These are phyloP conservation scores for Orbilia quercus DNA, from an alignment of 2,329 filamentous ascomycete species.

Conservation along the genomic window DNA sequence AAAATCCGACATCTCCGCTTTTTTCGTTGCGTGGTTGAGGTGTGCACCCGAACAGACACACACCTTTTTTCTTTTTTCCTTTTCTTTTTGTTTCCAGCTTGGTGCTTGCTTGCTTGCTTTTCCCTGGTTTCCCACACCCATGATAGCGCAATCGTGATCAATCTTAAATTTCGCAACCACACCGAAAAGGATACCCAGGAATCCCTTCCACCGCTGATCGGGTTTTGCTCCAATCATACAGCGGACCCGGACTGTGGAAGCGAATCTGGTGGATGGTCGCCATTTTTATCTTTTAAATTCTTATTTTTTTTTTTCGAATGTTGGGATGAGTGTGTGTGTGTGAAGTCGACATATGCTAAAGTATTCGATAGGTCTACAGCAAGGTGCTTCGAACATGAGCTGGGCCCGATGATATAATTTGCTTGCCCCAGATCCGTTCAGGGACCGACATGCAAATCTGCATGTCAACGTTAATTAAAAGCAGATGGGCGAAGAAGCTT, in stretches of 20 bases:
- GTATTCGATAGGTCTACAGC: background rate
- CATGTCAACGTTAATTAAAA: constrained; percentile 45
- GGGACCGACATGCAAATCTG: constrained; percentile 45
- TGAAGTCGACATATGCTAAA: too few species aligned
- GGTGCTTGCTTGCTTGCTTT: constrained; percentile 13
- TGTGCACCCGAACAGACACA: background rate
- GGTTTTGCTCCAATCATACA: constrained; percentile 17
- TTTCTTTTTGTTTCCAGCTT: too few species aligned
- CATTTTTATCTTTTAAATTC: too few species aligned
- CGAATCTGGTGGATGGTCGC: background rate
- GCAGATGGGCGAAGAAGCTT: constrained; percentile 22
- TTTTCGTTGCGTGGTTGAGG: constrained; percentile 13
- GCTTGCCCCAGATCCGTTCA: constrained; percentile 19
- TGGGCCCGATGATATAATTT: constrained; percentile 6
- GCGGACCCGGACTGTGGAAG: constrained; percentile 13
- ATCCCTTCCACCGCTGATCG: background rate
- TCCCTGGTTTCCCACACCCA: constrained; percentile 12
- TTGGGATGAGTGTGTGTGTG: too few species aligned
- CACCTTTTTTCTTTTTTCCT: constrained; percentile 3
- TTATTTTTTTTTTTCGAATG: too few species aligned
- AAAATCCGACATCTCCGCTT: constrained; percentile 43
- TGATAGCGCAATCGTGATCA: constrained; percentile 53
- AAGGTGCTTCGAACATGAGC: too few species aligned
- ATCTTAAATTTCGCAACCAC: constrained; percentile 53
- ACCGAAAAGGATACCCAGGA: constrained; percentile 25